phyloP scores from a whole-genome alignment of 352 stramenopile species.

The Thraustochytrium striatum region DNA sequence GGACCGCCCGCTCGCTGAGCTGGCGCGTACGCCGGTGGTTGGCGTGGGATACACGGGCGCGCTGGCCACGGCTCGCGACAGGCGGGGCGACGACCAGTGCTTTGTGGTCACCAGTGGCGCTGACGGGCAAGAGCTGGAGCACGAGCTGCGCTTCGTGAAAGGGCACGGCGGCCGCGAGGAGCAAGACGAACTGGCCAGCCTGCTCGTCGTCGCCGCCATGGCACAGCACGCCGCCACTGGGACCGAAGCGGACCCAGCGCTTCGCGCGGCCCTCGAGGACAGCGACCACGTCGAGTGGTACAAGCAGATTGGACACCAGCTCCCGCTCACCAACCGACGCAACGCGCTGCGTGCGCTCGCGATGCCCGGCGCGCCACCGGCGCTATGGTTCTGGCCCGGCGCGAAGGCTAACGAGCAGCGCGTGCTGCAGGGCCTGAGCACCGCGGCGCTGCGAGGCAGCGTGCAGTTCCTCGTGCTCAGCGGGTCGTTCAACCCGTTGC shows the following conservation, averaged over 20 bases:
- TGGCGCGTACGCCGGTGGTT: slow-evolving; percentile 57
- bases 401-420: background rate
- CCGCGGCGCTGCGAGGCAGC: slow-evolving; percentile 61
- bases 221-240: too few species aligned
- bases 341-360: too few species aligned
- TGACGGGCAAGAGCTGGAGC: slow-evolving; percentile 15
- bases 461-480: slow-evolving; percentile 60
- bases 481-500: slow-evolving; percentile 75
- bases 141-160: slow-evolving; percentile 46
- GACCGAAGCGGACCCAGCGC: too few species aligned
- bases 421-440: slow-evolving; percentile 12
- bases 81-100: slow-evolving; percentile 64
- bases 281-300: too few species aligned
- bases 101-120: slow-evolving; percentile 56
- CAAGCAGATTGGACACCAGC: too few species aligned
- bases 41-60: slow-evolving; percentile 70
- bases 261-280: too few species aligned
- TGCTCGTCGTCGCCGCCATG: slow-evolving; percentile 60
- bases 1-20: slow-evolving; percentile 53
- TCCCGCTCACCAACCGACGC: too few species aligned
- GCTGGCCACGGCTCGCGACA: slow-evolving; percentile 64
- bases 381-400: slow-evolving; percentile 13
- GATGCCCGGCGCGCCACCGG: too few species aligned
- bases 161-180: background rate
- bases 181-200: slow-evolving; percentile 51